Evolutionary conservation across 441 rosid species (phyloP), one percentile per base, ranked within the genome.

Genomic region (Pelargonium australe): DNA sequence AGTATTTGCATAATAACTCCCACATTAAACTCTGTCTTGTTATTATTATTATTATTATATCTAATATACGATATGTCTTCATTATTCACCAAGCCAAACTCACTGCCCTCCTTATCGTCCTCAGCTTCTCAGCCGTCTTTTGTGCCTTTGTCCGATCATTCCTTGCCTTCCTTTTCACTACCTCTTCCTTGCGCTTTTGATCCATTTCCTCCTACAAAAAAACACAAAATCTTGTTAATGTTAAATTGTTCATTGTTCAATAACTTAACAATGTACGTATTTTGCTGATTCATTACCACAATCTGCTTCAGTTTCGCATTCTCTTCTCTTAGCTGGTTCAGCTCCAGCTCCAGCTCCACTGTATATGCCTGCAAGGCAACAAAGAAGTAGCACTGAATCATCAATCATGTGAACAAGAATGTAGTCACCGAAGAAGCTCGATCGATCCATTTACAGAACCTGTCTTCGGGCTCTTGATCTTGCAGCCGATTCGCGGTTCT

Each of bases 381-480:
- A 7, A 20, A 20, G 23, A 37, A 44, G 70, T 9, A 20, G 10
- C 3, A 16, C 31, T 25, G 31, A 25, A 25, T 25, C 31, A 25
- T 25, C 31, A 25, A 25, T 1, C 2, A 25, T 25, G 31, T 2
- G 31, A 25, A 25, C 31, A 25, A 25, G 2, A 25, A 25, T 2
- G 31, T 25, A 25, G 31, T 25, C 31, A 2, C 3, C 31, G 31
- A 25, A 25, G 17, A 19, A 43, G 14, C 40, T 31, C 12, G 14
- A 25, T 25, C 55, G 28, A 8, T 23, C 37, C 23, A 9, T 20
- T 2, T 20, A 13, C 34, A 62, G 20, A 65, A 93, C 98, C 87
- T 90, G 98, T 75, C 87, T 89, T 72, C 98, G 79, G n/a, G 98
- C 98, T 11, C 98, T 84, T 31, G 98, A 93, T 28, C 98, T 69